A percentile compares a stretch with the other conserved stretches of the same genome.
These are phyloP conservation scores for Pleodorina starrii DNA, from an alignment of 139 green algal species.

Conservation along the genomic window DNA sequence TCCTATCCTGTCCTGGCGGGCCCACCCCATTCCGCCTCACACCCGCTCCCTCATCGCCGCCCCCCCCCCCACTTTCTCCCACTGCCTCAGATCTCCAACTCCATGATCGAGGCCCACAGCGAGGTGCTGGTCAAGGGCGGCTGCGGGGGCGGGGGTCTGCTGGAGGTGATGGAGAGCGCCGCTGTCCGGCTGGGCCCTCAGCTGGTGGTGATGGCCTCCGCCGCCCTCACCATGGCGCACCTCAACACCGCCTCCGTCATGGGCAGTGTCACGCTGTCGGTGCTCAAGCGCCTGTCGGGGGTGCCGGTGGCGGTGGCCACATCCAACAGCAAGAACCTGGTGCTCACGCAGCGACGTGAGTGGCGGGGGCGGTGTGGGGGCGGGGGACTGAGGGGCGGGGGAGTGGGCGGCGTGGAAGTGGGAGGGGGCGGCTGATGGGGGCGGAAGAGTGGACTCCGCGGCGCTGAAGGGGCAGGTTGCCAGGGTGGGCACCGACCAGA, in stretches of 20 bases:
- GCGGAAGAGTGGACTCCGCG: too few relatives aligned
- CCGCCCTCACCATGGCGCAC: slow-evolving; percentile 54
- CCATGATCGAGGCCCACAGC: slow-evolving; percentile 40
- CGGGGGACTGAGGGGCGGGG: neutral
- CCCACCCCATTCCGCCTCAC: too few relatives aligned
- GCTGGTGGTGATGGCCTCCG: slow-evolving; percentile 60
- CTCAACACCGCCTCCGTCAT: slow-evolving; percentile 51
- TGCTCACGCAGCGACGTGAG: slow-evolving; percentile 29
- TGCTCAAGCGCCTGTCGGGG: slow-evolving; percentile 37
- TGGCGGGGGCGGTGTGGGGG: neutral
- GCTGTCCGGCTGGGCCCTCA: neutral
- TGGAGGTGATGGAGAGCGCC: slow-evolving; percentile 59
- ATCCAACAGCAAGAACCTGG: slow-evolving; percentile 49
- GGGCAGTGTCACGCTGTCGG: slow-evolving; percentile 36
- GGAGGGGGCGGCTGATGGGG: too few relatives aligned
- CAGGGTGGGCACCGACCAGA: too few relatives aligned
- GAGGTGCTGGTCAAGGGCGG: slow-evolving; percentile 56
- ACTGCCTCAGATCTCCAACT: slow-evolving; percentile 22
- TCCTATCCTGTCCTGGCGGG: too few relatives aligned
- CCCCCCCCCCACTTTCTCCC: too few relatives aligned
- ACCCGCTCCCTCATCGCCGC: too few relatives aligned
- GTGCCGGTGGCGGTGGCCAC: slow-evolving; percentile 58
- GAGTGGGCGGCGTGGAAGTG: too few relatives aligned
- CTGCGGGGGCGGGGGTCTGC: slow-evolving; percentile 43
- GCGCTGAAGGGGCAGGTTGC: too few relatives aligned